Evolutionary conservation across 164 flowering plant genomes (phyloP).

Genomic region (Magnolia changhungtana): DNA sequence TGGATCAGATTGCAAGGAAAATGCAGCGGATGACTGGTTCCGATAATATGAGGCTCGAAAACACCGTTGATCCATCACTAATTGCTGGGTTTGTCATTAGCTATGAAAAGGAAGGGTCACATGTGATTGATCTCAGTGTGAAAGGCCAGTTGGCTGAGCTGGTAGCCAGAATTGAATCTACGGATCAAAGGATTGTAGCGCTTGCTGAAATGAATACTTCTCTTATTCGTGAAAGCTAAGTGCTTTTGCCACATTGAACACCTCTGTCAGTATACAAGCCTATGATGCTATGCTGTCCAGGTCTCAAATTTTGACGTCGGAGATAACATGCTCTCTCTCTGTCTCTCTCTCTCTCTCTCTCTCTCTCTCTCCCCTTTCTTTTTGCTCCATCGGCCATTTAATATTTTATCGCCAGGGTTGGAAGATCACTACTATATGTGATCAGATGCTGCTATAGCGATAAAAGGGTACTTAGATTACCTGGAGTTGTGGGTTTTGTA

Average conservation of each 20-base stretch:
- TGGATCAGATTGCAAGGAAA: conserved; percentile 23
- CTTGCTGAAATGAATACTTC: not conserved
- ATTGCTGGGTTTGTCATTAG: conserved; percentile 21
- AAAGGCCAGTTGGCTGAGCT: conserved; percentile 22
- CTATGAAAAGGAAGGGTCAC: conserved; percentile 16
- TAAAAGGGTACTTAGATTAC: not conserved
- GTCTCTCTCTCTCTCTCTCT: too few species aligned
- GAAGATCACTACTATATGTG: not conserved
- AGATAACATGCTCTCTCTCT: not conserved
- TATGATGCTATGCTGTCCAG: not conserved
- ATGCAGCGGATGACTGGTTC: conserved; percentile 17
- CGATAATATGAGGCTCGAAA: conserved; percentile 9
- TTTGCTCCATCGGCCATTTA: not conserved
- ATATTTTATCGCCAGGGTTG: not conserved
- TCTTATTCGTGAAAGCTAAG: not conserved
- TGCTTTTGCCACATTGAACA: too few species aligned
- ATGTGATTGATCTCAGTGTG: conserved; percentile 23
- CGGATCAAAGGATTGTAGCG: conserved; percentile 10
- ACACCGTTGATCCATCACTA: conserved; percentile 15
- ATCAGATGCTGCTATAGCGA: not conserved
- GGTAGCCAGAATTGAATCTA: conserved; percentile 17
- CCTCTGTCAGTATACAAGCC: not conserved
- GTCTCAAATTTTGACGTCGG: conserved; percentile 4
- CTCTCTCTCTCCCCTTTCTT: not conserved
- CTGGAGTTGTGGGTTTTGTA: not conserved